phyloP scores from a whole-genome alignment of 1,284 basidiomycete genomes.

The Pseudozyma sp. region DNA sequence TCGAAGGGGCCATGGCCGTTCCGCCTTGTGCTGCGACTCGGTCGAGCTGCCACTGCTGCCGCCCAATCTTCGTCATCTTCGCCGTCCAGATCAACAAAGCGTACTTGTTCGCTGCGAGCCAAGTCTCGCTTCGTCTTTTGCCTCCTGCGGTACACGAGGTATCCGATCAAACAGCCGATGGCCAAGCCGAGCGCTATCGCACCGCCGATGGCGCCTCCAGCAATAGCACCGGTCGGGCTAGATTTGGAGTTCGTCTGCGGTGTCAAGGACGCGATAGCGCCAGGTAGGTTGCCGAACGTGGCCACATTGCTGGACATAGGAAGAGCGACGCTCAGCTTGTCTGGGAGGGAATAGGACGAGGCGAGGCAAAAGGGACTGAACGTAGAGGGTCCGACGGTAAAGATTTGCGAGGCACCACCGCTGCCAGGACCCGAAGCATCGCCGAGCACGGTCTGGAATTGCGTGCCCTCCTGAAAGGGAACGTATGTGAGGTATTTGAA shows the following conservation, averaged over 20 bases:
- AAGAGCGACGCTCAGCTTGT: slow-evolving; percentile 17
- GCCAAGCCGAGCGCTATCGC: slow-evolving; percentile 49
- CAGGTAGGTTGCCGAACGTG: slow-evolving; percentile 41
- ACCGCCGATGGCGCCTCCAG: slow-evolving; percentile 59
- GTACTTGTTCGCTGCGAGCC: slow-evolving; percentile 51
- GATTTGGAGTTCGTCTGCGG: not conserved
- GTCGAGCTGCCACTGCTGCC: slow-evolving; percentile 4
- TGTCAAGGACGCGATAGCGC: slow-evolving; percentile 34
- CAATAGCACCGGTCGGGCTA: slow-evolving; percentile 43
- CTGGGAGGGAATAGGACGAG: slow-evolving; percentile 15
- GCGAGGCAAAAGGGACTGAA: slow-evolving; percentile 26
- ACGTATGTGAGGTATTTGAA: slow-evolving; percentile 39
- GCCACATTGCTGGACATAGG: slow-evolving; percentile 35
- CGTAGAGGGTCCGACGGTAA: slow-evolving; percentile 28
- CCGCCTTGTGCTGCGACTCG: slow-evolving; percentile 13
- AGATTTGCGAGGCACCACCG: slow-evolving; percentile 50
- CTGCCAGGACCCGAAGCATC: slow-evolving; percentile 48
- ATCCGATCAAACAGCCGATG: slow-evolving; percentile 42
- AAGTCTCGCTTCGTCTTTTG: slow-evolving; percentile 43
- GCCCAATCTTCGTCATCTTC: slow-evolving; percentile 45
- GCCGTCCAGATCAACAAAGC: slow-evolving; percentile 57
- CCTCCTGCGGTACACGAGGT: slow-evolving; percentile 47
- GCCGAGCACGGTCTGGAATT: slow-evolving; percentile 49
- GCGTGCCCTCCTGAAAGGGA: slow-evolving; percentile 48
- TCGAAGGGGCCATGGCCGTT: slow-evolving; percentile 5